phyloP scores from a whole-genome alignment of 352 stramenopile genomes.

The Pilasporangium apinafurcum region DNA sequence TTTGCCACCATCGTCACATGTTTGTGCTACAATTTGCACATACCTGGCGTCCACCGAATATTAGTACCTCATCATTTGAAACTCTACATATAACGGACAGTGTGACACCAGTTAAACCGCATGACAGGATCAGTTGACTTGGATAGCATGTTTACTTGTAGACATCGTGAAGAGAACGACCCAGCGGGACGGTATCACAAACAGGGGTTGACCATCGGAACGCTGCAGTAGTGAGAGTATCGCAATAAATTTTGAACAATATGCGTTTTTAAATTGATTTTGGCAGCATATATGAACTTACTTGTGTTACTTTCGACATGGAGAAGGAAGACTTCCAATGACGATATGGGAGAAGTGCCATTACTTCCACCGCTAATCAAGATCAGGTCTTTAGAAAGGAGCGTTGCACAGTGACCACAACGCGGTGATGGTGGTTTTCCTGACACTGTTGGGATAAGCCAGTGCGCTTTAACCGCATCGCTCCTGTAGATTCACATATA shows the following conservation, averaged over 20 bases:
- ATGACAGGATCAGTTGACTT: neutral
- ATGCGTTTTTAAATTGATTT: neutral
- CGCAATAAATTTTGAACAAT: neutral
- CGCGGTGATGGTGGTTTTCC: constrained; percentile 31
- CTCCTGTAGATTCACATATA: constrained; percentile 2
- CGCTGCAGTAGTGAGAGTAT: constrained; percentile 5
- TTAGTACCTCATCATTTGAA: constrained; percentile 31
- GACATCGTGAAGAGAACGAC: constrained; percentile 47
- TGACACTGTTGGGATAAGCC: constrained; percentile 21
- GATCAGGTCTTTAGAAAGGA: constrained; percentile 31
- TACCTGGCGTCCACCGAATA: constrained; percentile 68
- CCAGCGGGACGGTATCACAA: constrained; percentile 16
- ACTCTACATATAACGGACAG: constrained; percentile 13
- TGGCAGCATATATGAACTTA: constrained; percentile 7
- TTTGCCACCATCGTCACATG: too few species aligned
- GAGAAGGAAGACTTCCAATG: constrained; percentile 30
- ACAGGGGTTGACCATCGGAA: constrained; percentile 55
- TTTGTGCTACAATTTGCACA: neutral
- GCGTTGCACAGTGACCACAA: constrained; percentile 37
- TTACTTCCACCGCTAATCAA: constrained; percentile 61
- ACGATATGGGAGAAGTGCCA: constrained; percentile 41
- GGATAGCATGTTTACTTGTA: constrained; percentile 20
- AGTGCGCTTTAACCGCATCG: constrained; percentile 21
- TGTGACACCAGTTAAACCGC: too few species aligned
- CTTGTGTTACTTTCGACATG: constrained; percentile 28